Evolutionary conservation across 2,329 filamentous ascomycete species (phyloP).

Genomic region (Sporothrix inflata): DNA sequence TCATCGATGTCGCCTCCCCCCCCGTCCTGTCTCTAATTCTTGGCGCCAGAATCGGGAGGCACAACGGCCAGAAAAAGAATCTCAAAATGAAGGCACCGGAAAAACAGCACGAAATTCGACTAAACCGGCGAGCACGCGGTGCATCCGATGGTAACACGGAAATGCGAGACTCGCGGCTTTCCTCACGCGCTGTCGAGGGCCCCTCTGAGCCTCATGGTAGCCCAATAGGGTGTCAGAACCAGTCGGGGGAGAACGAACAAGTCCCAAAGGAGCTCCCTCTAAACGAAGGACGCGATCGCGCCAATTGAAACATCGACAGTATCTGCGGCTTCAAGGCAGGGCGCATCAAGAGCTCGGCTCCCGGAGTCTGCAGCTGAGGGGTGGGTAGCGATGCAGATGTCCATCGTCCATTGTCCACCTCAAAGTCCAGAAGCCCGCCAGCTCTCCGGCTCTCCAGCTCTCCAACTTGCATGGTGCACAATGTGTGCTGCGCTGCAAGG

Average conservation of each 20-base stretch:
- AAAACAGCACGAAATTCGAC: not conserved
- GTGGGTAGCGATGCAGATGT: not conserved
- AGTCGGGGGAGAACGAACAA: not conserved
- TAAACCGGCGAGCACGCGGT: not conserved
- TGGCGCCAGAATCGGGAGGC: conserved; percentile 13
- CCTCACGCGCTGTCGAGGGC: not conserved
- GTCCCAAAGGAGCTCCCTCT: not conserved
- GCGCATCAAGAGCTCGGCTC: not conserved
- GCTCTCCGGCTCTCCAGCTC: not conserved
- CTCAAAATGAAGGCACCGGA: not conserved
- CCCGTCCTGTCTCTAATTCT: conserved; percentile 3
- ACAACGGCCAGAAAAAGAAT: not conserved
- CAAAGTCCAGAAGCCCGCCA: not conserved
- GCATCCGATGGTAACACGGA: not conserved
- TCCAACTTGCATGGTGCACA: not conserved
- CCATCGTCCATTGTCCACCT: conserved; percentile 1
- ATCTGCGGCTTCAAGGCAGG: not conserved
- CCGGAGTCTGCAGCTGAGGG: not conserved
- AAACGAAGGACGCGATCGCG: not conserved
- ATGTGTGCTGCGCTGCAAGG: not conserved
- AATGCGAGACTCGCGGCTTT: conserved; percentile 4
- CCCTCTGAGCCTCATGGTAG: not conserved
- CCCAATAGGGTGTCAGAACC: not conserved
- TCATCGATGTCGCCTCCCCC: conserved; percentile 12
- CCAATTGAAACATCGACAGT: conserved; percentile 1